phyloP scores from a whole-genome alignment of 2,329 filamentous ascomycete genomes.

The Diaporthe eres region DNA sequence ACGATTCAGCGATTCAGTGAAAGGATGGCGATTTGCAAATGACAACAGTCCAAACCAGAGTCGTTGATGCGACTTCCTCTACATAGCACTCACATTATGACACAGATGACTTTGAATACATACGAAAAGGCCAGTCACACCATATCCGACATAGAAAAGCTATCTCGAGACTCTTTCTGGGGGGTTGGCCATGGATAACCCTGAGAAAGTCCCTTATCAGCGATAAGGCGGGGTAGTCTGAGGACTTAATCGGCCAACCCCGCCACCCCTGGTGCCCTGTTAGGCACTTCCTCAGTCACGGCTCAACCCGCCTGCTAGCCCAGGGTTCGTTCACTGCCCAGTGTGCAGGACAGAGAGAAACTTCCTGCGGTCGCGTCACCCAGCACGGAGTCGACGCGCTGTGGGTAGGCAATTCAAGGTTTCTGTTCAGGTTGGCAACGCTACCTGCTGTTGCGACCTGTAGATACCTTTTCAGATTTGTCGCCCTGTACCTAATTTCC shows the following conservation, averaged over 20 bases:
- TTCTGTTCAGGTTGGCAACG: neutral
- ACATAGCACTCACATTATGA: neutral
- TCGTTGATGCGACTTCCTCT: neutral
- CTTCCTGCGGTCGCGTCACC: slow-evolving; percentile 16
- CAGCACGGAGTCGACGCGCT: neutral
- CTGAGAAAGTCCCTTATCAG: slow-evolving; percentile 7
- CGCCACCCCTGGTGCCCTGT: neutral
- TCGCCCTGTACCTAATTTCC: neutral
- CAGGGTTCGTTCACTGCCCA: neutral
- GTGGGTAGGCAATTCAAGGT: neutral
- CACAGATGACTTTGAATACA: too few species aligned
- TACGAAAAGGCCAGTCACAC: neutral
- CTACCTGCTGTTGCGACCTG: slow-evolving; percentile 12
- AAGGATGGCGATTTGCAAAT: neutral
- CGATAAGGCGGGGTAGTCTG: slow-evolving; percentile 1
- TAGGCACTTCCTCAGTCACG: slow-evolving; percentile 3
- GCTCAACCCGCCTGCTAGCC: neutral
- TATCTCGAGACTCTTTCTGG: neutral
- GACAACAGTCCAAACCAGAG: neutral
- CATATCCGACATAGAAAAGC: too few species aligned
- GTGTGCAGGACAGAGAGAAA: neutral
- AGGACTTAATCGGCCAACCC: neutral
- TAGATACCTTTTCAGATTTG: slow-evolving; percentile 4
- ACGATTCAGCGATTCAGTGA: neutral
- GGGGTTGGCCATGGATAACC: neutral